Percentiles rank a stretch among this genome's conserved stretches.
phyloP scores from a whole-genome alignment of 2,329 filamentous ascomycete species.

The Sporothrix pseudoabietina region DNA sequence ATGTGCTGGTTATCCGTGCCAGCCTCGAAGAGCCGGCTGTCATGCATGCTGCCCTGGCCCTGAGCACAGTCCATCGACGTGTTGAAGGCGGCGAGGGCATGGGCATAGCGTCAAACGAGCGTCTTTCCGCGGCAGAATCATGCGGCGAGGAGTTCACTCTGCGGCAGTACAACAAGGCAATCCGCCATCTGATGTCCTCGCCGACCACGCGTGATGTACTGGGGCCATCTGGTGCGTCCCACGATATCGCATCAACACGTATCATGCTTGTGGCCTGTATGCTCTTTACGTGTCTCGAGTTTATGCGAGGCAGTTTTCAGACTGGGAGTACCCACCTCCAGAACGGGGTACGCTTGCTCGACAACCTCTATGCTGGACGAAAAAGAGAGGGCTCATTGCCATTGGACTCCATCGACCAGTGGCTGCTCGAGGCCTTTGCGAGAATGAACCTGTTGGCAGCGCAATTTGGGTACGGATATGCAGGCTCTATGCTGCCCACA shows the following conservation, averaged over 20 bases:
- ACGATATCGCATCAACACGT: not conserved
- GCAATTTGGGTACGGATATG: conserved; percentile 16
- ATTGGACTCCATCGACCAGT: conserved; percentile 2
- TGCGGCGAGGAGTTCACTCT: conserved; percentile 21
- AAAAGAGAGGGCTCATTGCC: not conserved
- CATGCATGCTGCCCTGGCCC: conserved; percentile 6
- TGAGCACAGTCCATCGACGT: conserved; percentile 6
- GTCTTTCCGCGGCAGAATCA: not conserved
- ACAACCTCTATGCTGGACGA: not conserved
- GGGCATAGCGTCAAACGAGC: not conserved
- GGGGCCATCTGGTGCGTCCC: not conserved
- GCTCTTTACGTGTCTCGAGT: conserved; percentile 21
- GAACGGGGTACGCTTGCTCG: not conserved
- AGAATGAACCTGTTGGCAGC: conserved; percentile 5
- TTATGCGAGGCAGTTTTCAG: conserved; percentile 16
- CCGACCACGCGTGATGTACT: not conserved
- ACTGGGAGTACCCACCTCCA: conserved; percentile 16
- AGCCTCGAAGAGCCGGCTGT: conserved; percentile 18
- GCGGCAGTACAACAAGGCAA: conserved; percentile 24
- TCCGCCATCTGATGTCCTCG: not conserved
- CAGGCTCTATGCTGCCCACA: not conserved
- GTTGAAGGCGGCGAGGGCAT: conserved; percentile 13
- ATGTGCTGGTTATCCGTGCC: conserved; percentile 17
- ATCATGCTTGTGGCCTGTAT: conserved; percentile 16
- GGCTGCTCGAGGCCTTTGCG: conserved; percentile 3